phyloP scores from a whole-genome alignment of 139 green algal genomes.

The Closterium sp. region DNA sequence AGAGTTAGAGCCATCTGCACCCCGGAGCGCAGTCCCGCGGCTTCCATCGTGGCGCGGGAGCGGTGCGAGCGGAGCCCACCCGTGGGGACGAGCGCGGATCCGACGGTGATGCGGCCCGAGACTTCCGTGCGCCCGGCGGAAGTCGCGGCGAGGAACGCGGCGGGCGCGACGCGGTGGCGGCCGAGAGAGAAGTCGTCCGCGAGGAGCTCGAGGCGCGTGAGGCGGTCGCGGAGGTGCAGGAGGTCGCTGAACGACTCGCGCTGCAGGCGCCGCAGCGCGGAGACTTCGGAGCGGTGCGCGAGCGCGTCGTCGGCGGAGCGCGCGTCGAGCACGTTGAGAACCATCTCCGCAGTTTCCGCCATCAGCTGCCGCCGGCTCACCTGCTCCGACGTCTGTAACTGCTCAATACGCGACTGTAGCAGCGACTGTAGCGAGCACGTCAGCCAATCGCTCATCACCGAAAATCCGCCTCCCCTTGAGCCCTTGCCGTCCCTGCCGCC shows the following conservation, averaged over 20 bases:
- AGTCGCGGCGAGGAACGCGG: background rate
- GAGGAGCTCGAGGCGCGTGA: slow-evolving; percentile 36
- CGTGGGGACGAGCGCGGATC: slow-evolving; percentile 1
- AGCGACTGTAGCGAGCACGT: background rate
- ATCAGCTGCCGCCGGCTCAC: background rate
- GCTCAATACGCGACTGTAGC: background rate
- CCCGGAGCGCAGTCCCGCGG: slow-evolving; percentile 24
- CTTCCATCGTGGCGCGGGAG: background rate
- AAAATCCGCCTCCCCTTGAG: background rate
- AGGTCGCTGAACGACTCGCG: slow-evolving; percentile 43
- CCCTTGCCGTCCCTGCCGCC: background rate
- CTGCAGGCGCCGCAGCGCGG: slow-evolving; percentile 32
- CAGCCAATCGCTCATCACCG: background rate
- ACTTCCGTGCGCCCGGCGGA: background rate
- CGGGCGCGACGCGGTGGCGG: background rate
- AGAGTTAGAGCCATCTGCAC: slow-evolving; percentile 1
- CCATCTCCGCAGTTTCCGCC: background rate
- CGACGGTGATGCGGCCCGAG: background rate
- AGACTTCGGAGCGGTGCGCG: background rate
- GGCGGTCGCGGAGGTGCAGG: slow-evolving; percentile 19
- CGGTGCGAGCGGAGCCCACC: background rate
- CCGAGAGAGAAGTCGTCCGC: background rate
- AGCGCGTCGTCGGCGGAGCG: background rate
- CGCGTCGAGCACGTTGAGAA: background rate
- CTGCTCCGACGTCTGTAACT: background rate